These are phyloP conservation scores for Sporisorium sorghi DNA, from an alignment of 1,284 basidiomycete species.

Conservation along the genomic window DNA sequence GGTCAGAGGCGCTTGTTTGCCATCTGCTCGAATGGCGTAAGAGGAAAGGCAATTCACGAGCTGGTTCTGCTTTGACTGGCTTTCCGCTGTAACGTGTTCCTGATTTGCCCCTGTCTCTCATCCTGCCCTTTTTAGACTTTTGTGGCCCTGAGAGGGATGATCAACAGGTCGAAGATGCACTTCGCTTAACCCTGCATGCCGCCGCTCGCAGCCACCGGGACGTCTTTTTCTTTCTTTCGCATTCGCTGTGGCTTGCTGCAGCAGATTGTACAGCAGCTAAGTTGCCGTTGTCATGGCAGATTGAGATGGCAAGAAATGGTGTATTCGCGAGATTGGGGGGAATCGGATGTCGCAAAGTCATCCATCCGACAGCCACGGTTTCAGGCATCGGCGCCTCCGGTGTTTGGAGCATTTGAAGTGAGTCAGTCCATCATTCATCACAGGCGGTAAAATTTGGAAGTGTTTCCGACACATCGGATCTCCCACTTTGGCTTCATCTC, in stretches of 20 bases:
- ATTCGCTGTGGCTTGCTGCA: neutral
- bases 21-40: neutral
- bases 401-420: too few species aligned
- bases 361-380: too few species aligned
- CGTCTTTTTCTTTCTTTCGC: neutral
- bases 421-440: too few species aligned
- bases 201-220: neutral
- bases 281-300: neutral
- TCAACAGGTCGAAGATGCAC: neutral
- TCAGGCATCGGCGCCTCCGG: slow-evolving; percentile 5
- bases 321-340: too few species aligned
- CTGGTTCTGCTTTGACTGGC: neutral
- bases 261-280: neutral
- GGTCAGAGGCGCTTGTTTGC: too few species aligned
- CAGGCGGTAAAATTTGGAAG: too few species aligned
- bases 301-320: too few species aligned
- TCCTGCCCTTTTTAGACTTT: slow-evolving; percentile 5
- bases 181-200: slow-evolving; percentile 8
- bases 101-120: neutral
- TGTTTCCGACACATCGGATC: too few species aligned
- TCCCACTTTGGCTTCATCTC: too few species aligned
- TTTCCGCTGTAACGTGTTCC: neutral
- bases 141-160: too few species aligned
- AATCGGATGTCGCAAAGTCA: too few species aligned
- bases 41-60: neutral